Conservation (phyloP, 306 rosid genomes). For the Vigna reflexopilosa region DNA sequence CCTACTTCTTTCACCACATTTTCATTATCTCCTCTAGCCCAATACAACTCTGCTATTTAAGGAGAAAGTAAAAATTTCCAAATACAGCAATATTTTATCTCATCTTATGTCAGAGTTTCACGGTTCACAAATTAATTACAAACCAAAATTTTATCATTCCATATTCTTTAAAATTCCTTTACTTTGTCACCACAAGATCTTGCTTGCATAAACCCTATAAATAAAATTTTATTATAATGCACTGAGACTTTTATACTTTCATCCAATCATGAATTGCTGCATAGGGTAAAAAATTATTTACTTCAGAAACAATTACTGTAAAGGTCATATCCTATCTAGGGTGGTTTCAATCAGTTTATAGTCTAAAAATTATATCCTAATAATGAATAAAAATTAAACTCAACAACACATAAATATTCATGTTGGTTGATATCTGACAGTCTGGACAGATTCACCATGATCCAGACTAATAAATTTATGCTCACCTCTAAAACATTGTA, state of each 20-base stretch:
- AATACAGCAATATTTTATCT: constrained; percentile 9
- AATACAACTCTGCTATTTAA: constrained; percentile 13
- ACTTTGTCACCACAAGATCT: constrained; percentile 15
- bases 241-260: not conserved
- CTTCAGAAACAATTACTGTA: not conserved
- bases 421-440: constrained; percentile 34
- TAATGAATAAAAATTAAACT: not conserved
- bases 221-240: not conserved
- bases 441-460: constrained; percentile 22
- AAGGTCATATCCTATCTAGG: not conserved
- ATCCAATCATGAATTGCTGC: not conserved
- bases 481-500: constrained; percentile 96
- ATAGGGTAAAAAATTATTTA: not conserved
- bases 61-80: constrained; percentile 30
- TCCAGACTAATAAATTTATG: constrained; percentile 36
- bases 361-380: not conserved
- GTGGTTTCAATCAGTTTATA: not conserved
- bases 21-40: constrained; percentile 29
- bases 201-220: constrained; percentile 29
- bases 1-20: constrained; percentile 27
- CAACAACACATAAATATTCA: not conserved
- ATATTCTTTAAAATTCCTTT: constrained; percentile 12
- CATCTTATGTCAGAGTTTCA: constrained; percentile 22
- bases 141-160: constrained; percentile 16
- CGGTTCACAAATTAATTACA: constrained; percentile 27